Evolutionary conservation across 441 rosid species (phyloP).

Genomic region (Capsella rubella): DNA sequence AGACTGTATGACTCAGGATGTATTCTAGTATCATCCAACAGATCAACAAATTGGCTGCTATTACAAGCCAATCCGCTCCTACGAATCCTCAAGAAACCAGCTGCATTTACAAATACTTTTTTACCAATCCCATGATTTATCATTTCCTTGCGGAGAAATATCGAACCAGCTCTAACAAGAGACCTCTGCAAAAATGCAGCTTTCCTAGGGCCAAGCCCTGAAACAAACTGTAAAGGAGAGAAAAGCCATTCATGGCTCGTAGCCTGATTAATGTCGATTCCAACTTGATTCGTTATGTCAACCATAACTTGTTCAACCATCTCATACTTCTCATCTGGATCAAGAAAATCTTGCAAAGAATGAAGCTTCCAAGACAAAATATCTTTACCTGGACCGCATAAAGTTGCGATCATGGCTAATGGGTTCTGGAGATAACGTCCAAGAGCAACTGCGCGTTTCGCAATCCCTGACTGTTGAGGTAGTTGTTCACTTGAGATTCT

Average conservation of each 20-base stretch:
- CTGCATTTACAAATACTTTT: neutral
- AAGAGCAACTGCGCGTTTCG: neutral
- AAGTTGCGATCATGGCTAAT: neutral
- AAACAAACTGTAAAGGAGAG: neutral
- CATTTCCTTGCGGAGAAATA: neutral
- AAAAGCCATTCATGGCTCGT: slow-evolving; percentile 4
- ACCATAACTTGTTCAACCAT: slow-evolving; percentile 5
- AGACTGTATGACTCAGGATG: slow-evolving; percentile 87
- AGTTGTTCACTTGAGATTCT: neutral
- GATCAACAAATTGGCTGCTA: slow-evolving; percentile 42
- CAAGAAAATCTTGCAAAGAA: neutral
- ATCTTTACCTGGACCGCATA: neutral
- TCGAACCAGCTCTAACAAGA: neutral
- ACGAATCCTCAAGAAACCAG: neutral
- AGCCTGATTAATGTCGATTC: neutral
- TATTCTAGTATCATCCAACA: slow-evolving; percentile 89
- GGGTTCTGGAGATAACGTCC: slow-evolving; percentile 6
- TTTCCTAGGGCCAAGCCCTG: neutral
- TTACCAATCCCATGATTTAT: neutral
- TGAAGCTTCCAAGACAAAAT: neutral
- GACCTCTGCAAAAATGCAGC: neutral
- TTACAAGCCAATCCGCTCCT: neutral
- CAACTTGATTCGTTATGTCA: neutral
- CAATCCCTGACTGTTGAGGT: neutral
- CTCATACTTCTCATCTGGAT: neutral